Base-by-base conservation (phyloP, 2,329 filamentous ascomycete species). In the Pyricularia sp. region DNA sequence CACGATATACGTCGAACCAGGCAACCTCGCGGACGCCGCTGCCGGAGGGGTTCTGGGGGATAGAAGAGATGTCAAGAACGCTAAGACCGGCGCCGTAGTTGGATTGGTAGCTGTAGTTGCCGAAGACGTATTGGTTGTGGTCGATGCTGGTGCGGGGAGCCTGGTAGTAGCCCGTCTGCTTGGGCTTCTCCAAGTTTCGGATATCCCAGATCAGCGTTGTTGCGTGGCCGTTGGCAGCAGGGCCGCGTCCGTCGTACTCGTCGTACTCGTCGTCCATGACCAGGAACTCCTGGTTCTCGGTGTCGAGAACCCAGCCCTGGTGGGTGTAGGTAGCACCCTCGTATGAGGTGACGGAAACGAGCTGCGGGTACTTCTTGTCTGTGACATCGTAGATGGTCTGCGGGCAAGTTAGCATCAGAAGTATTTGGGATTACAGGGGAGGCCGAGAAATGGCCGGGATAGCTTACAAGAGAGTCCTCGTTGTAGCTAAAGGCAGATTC, bases 271-370 rank as follows among this genome's bases (percentile, higher is more conserved):
- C 81, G 68, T 83, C 81, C 13, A 79, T 68, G 63, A 83, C 72
- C n/a, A 83, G 75, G 62, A 73, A 73, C 68, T 78, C 79, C 55
- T 77, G 73, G 71, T 72, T 78, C 60, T 75, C 70, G 12, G 73
- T 70, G 68, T 82, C 76, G 65, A 81, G 75, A 10, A 84, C 75
- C 74, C 78, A 80, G 64, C 82, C 83, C 69, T 85, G 83, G 71
- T 85, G 83, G 2, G 81, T 83, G 74, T 84, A 84, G 13, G 77
- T 72, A n/a, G 80, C 80, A 57, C 82, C 82, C n/a, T 79, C 77
- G 71, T 85, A 85, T 0, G 78, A 78, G 2, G 81, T 83, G 65
- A 76, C 76, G 62, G 82, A 84, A 67, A 85, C 77, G 66, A 83
- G 75, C 26, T 71, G 76, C 62, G 75, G 71, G 63, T 73, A 72